These are phyloP conservation scores for Cocos nucifera DNA, from an alignment of 176 grass and related monocot species.

Conservation along the genomic window DNA sequence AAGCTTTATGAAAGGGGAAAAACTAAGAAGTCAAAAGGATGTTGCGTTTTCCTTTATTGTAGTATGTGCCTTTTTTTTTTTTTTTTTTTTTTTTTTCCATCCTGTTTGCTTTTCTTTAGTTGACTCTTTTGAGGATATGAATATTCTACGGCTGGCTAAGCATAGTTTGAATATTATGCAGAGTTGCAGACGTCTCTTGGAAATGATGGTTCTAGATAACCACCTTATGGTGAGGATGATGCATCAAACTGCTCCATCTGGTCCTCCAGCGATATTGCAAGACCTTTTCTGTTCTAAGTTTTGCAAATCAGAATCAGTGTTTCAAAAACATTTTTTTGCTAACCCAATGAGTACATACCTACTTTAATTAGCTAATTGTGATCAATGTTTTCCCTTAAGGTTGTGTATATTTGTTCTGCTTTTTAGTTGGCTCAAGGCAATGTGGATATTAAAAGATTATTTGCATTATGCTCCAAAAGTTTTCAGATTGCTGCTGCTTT, in stretches of 20 bases:
- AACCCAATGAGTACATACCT: constrained; percentile 53
- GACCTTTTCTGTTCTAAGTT: constrained; percentile 22
- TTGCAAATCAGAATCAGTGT: constrained; percentile 14
- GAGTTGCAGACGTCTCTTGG: constrained; percentile 73
- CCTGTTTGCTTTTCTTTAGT: neutral
- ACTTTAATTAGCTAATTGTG: constrained; percentile 16
- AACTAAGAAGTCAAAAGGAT: too few relatives aligned
- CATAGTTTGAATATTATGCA: constrained; percentile 27
- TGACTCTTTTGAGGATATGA: neutral
- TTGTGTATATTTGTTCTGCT: too few relatives aligned
- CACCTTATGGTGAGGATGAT: constrained; percentile 40
- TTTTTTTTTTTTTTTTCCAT: neutral
- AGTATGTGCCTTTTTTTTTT: too few relatives aligned
- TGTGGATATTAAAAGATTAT: too few relatives aligned
- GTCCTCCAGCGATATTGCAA: constrained; percentile 47
- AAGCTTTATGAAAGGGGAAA: too few relatives aligned
- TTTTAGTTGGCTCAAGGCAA: too few relatives aligned
- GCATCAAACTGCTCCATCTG: constrained; percentile 30
- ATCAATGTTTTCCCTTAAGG: too few relatives aligned
- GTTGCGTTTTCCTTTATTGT: too few relatives aligned
- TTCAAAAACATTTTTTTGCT: constrained; percentile 54
- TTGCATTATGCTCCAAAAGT: too few relatives aligned
- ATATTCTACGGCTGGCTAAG: too few relatives aligned
- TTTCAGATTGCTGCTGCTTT: too few relatives aligned
- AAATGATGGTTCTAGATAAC: constrained; percentile 39